These are phyloP conservation scores for Haberlea rhodopensis DNA, from an alignment of 257 asterid species.

Conservation along the genomic window DNA sequence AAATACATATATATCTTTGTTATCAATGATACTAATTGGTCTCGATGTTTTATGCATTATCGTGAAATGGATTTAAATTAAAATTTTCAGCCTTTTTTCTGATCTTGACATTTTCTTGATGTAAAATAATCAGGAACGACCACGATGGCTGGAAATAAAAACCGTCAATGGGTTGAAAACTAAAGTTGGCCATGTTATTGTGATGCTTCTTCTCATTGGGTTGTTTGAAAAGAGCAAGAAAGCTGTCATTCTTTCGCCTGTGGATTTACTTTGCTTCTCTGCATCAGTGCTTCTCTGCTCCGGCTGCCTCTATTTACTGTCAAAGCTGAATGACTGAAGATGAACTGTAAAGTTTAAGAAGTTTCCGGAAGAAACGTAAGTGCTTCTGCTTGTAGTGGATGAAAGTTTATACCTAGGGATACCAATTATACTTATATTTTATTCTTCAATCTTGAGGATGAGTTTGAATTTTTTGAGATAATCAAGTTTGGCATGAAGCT, in stretches of 20 bases:
- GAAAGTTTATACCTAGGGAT: not conserved
- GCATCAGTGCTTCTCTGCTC: slow-evolving; percentile 76
- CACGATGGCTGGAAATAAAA: slow-evolving; percentile 80
- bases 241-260: slow-evolving; percentile 65
- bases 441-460: not conserved
- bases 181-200: slow-evolving; percentile 85
- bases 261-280: slow-evolving; percentile 86
- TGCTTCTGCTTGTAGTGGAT: not conserved
- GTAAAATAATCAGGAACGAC: slow-evolving; percentile 63
- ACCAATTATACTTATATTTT: no score
- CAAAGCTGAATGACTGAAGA: slow-evolving; percentile 49
- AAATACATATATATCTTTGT: not conserved
- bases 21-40: no score
- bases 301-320: slow-evolving; percentile 71
- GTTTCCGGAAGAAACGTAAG: not conserved
- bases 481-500: no score
- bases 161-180: slow-evolving; percentile 81
- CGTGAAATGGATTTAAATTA: not conserved
- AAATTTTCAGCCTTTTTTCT: not conserved
- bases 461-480: not conserved
- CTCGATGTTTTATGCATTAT: no score
- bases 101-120: not conserved
- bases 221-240: slow-evolving; percentile 87
- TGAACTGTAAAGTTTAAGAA: not conserved
- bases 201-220: slow-evolving; percentile 90